Percentiles rank a stretch among this genome's conserved stretches.
Conservation (phyloP, 163 green algal genomes). For the Smithsoniella earleae region DNA sequence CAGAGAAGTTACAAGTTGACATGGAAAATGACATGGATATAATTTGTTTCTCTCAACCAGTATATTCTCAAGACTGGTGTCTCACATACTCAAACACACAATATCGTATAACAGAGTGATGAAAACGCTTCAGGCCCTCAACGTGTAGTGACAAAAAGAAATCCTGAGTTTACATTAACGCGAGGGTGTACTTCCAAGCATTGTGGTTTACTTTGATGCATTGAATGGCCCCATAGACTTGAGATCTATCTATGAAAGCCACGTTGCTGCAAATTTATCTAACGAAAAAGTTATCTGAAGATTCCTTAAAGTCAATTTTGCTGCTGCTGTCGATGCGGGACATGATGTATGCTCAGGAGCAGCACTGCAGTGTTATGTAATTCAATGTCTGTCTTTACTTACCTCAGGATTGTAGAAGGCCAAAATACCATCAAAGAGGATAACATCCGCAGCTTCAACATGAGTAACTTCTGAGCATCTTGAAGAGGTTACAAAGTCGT, state of each 20-base stretch:
- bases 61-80: too few relatives aligned
- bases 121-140: neutral
- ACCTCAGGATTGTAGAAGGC: conserved; percentile 36
- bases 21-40: too few relatives aligned
- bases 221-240: neutral
- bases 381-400: neutral
- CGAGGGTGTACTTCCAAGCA: too few relatives aligned
- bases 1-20: neutral
- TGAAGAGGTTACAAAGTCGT: conserved; percentile 60
- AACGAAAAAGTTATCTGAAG: too few relatives aligned
- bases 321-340: neutral
- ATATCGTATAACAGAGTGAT: too few relatives aligned
- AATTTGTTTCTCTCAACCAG: too few relatives aligned
- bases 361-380: too few relatives aligned
- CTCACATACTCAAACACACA: too few relatives aligned
- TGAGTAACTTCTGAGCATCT: conserved; percentile 34
- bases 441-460: conserved; percentile 47
- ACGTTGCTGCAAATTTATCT: conserved; percentile 20
- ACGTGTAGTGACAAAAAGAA: neutral
- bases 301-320: neutral
- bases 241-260: neutral
- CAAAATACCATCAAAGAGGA: conserved; percentile 56
- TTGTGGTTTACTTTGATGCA: too few relatives aligned
- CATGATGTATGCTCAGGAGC: too few relatives aligned
- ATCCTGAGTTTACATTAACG: too few relatives aligned